These are phyloP conservation scores for Sarocladium kiliense DNA, from an alignment of 2,329 filamentous ascomycete genomes.

Conservation along the genomic window DNA sequence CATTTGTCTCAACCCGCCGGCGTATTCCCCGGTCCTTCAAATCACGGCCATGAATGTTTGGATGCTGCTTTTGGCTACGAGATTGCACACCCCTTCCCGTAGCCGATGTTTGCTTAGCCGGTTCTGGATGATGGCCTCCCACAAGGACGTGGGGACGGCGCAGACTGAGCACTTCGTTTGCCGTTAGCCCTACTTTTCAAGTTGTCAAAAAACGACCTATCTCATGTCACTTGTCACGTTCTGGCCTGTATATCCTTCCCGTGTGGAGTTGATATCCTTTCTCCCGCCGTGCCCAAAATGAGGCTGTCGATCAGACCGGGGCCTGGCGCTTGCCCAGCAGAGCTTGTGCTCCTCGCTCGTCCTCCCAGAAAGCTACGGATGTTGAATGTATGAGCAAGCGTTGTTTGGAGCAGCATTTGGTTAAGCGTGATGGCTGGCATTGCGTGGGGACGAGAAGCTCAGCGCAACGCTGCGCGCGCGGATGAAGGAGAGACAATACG, in stretches of 20 bases:
- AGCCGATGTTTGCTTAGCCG: not conserved
- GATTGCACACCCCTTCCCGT: not conserved
- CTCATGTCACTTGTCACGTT: not conserved
- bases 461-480: not conserved
- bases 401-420: too few species aligned
- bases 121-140: not conserved
- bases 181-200: not conserved
- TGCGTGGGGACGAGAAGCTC: not conserved
- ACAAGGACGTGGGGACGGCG: not conserved
- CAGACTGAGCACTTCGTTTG: not conserved
- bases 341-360: not conserved
- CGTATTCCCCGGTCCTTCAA: constrained; percentile 3
- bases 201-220: not conserved
- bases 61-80: not conserved
- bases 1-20: not conserved
- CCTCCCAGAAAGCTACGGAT: too few species aligned
- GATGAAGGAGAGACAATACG: not conserved
- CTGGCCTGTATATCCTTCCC: not conserved
- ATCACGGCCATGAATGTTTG: not conserved
- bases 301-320: not conserved
- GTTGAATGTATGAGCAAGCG: too few species aligned
- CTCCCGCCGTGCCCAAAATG: not conserved
- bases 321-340: not conserved
- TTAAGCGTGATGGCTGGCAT: not conserved
- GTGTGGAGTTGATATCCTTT: not conserved